Evolutionary conservation across 306 rosid genomes (phyloP), one percentile per base, ranked within the genome.

Genomic region (Cucumis melo): DNA sequence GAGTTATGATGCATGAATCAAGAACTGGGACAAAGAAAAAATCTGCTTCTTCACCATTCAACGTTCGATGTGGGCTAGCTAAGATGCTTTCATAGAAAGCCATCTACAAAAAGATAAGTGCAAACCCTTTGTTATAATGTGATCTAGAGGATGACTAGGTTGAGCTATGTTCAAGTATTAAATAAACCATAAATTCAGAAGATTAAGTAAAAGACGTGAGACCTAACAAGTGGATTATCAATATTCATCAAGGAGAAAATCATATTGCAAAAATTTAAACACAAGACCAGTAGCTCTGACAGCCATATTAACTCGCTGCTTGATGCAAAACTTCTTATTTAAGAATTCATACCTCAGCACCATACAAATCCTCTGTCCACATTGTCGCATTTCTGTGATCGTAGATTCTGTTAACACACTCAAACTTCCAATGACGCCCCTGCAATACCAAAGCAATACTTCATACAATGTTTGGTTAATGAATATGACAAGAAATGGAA

Each of bases 11-110:
- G 83, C 99, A 94, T 54, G 96, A 84, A 90, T 94, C 99, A 78
- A 94, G 97, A 83, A 89, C 95, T 50, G 99, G 99, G 81, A 90
- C 97, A 78, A 89, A 94, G 92, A 88, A 94, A 86, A 84, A 94
- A 65, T 94, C 99, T 70, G 99, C 99, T 84, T 94, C 97, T 80
- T 89, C 95, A 50, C 97, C 99, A 50, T 88, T 89, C 84, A 89
- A 81, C 66, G 99, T 94, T 81, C 99, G 87, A 82, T 94, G 83
- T 41, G 95, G 91, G 87, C 99, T 94, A 76, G 96, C 93, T 78
- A 94, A 84, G 82, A 94, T 80, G 75, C 92, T 92, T 80, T 94
- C 99, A 64, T 87, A 94, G 78, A 94, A 80, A 71, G 99, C 96
- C 65, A 94, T 83, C 99, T 94, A 89, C 50, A 77, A 82, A 83